Percentiles rank a stretch among this genome's conserved stretches.
Conservation (phyloP, 2,329 filamentous ascomycete species). For the Paracamarosporium sp. region DNA sequence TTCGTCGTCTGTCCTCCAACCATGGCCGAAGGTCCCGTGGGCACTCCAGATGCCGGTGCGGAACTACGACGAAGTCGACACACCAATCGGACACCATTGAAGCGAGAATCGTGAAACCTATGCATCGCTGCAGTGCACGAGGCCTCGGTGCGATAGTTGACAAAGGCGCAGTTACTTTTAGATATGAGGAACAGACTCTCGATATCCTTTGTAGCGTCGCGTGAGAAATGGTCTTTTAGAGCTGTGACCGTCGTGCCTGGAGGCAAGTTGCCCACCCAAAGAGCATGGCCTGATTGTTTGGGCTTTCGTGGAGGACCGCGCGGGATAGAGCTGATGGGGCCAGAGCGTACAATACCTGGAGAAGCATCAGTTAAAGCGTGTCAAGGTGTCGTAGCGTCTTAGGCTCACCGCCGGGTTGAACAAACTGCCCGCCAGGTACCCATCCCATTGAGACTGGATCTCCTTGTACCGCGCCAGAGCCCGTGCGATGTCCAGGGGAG, state of each 20-base stretch:
- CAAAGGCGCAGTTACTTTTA: slow-evolving; percentile 96
- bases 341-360: slow-evolving; percentile 28
- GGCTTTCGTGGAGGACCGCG: slow-evolving; percentile 72
- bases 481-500: slow-evolving; percentile 18
- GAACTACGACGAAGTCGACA: slow-evolving; percentile 75
- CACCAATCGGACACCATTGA: slow-evolving; percentile 83
- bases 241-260: slow-evolving; percentile 81
- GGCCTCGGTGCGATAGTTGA: slow-evolving; percentile 86
- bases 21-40: slow-evolving; percentile 62
- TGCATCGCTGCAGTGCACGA: slow-evolving; percentile 79
- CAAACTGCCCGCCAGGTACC: slow-evolving; percentile 23
- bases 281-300: slow-evolving; percentile 78
- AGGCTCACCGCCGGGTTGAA: slow-evolving; percentile 29
- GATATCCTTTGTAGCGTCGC: slow-evolving; percentile 74
- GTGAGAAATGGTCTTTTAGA: slow-evolving; percentile 90
- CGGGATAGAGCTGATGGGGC: slow-evolving; percentile 49
- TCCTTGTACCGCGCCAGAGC: slow-evolving; percentile 17
- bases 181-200: slow-evolving; percentile 94
- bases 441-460: slow-evolving; percentile 24
- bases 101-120: slow-evolving; percentile 88
- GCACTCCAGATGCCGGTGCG: slow-evolving; percentile 54
- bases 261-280: slow-evolving; percentile 96
- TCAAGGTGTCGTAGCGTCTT: background rate
- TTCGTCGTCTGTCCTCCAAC: slow-evolving; percentile 31
- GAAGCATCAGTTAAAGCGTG: slow-evolving; percentile 1